Percentiles rank a stretch among this genome's conserved stretches.
phyloP scores from a whole-genome alignment of 2,329 filamentous ascomycete species.

The Nannizzia gypsea region DNA sequence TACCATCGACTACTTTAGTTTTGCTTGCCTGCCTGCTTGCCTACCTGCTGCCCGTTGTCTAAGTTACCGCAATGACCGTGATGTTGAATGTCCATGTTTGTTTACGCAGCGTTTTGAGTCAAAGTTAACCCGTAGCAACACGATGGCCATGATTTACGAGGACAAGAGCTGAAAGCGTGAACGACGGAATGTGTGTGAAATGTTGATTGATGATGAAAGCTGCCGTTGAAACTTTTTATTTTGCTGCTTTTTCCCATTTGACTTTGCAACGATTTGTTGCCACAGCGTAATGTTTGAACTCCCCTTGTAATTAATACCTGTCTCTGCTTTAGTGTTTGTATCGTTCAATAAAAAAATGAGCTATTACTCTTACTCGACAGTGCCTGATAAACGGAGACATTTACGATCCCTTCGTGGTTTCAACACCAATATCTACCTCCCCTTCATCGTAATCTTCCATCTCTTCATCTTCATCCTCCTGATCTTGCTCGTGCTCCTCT shows the following conservation, averaged over 20 bases:
- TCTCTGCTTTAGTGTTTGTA: background rate
- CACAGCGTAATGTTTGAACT: background rate
- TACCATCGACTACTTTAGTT: background rate
- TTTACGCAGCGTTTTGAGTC: background rate
- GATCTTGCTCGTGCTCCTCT: slow-evolving; percentile 10
- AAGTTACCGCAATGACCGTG: background rate
- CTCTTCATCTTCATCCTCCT: slow-evolving; percentile 12
- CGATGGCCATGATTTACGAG: background rate
- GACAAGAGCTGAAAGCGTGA: background rate
- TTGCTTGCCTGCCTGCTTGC: background rate
- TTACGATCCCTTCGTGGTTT: background rate
- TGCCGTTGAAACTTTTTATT: background rate
- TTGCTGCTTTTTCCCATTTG: background rate
- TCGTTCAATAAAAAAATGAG: background rate
- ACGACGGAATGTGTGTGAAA: background rate
- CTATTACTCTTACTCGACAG: background rate
- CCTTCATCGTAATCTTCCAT: slow-evolving; percentile 1
- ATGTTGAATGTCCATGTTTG: background rate
- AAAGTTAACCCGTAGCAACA: background rate
- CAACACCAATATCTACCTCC: background rate
- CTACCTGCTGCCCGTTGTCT: no score
- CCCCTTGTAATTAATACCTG: background rate
- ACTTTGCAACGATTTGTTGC: background rate
- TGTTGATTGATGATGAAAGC: background rate
- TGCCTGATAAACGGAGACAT: background rate